phyloP scores from a whole-genome alignment of 2,329 filamentous ascomycete genomes.

The Penicillium sp. region DNA sequence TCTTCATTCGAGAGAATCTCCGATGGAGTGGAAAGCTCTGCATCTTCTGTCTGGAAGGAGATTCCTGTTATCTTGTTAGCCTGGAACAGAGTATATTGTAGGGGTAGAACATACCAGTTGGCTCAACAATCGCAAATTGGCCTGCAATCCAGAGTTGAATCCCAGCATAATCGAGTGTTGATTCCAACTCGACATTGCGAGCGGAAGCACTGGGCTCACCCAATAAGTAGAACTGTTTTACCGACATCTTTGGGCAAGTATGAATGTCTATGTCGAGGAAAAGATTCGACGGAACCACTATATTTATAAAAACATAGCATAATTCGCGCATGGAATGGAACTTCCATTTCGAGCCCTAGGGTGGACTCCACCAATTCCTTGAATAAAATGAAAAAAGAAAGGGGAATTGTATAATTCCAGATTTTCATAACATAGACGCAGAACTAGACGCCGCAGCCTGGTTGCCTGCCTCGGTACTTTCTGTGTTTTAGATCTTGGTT shows the following conservation, averaged over 20 bases:
- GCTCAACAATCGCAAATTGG: slow-evolving; percentile 33
- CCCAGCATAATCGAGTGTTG: slow-evolving; percentile 17
- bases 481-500: neutral
- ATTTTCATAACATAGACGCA: neutral
- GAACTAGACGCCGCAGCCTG: neutral
- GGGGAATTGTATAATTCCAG: neutral
- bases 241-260: slow-evolving; percentile 11
- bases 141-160: slow-evolving; percentile 26
- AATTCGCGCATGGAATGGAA: neutral
- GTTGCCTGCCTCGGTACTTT: neutral
- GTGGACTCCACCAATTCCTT: neutral
- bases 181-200: slow-evolving; percentile 22
- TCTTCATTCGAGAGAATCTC: slow-evolving; percentile 9
- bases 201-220: slow-evolving; percentile 23
- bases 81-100: neutral
- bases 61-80: slow-evolving; percentile 16
- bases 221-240: slow-evolving; percentile 21
- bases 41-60: slow-evolving; percentile 19
- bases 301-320: slow-evolving; percentile 13
- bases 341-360: neutral
- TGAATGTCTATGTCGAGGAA: neutral
- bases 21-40: slow-evolving; percentile 5
- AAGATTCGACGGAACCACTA: neutral
- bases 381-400: neutral
- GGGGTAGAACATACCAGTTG: slow-evolving; percentile 20